A percentile compares a stretch with the other conserved stretches of the same genome.
phyloP scores from a whole-genome alignment of 2,329 filamentous ascomycete species.

The Myrmaecium sp. region DNA sequence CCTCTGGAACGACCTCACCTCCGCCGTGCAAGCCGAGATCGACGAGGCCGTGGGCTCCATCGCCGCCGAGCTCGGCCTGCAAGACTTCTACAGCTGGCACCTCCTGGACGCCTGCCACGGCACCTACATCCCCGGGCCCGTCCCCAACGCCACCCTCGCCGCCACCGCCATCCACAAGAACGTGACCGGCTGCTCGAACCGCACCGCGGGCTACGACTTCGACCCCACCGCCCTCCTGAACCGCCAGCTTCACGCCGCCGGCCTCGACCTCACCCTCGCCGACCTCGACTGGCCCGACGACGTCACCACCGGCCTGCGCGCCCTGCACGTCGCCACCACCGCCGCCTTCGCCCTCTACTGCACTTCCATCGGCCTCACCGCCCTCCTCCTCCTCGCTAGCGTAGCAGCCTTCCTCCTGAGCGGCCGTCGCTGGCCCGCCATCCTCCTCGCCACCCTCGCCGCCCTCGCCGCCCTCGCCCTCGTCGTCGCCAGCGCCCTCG shows the following conservation, averaged over 20 bases:
- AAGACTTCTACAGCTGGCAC: conserved; percentile 45
- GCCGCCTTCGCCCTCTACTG: conserved; percentile 43
- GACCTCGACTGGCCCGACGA: conserved; percentile 40
- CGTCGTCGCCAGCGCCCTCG: conserved; percentile 59
- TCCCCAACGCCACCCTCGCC: conserved; percentile 26
- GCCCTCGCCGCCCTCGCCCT: conserved; percentile 39
- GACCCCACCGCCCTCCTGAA: conserved; percentile 35
- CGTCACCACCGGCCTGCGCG: conserved; percentile 35
- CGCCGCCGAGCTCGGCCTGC: conserved; percentile 33
- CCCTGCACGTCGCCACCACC: conserved; percentile 31
- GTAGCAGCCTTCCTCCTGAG: conserved; percentile 18
- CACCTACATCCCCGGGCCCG: conserved; percentile 25
- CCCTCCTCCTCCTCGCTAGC: conserved; percentile 31
- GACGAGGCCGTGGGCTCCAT: conserved; percentile 25
- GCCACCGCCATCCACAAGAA: conserved; percentile 29
- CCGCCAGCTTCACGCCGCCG: conserved; percentile 26
- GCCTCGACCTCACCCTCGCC: conserved; percentile 29
- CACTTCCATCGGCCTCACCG: conserved; percentile 36
- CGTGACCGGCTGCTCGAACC: conserved; percentile 37
- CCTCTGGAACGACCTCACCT: conserved; percentile 16
- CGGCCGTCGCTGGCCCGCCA: too few species aligned
- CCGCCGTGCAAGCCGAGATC: conserved; percentile 19
- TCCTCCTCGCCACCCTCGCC: conserved; percentile 33
- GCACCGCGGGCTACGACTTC: conserved; percentile 38
- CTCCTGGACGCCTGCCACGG: conserved; percentile 42